Evolutionary conservation across 352 stramenopile species (phyloP), one percentile per base, ranked within the genome.

Genomic region (Thraustochytrium sp.): DNA sequence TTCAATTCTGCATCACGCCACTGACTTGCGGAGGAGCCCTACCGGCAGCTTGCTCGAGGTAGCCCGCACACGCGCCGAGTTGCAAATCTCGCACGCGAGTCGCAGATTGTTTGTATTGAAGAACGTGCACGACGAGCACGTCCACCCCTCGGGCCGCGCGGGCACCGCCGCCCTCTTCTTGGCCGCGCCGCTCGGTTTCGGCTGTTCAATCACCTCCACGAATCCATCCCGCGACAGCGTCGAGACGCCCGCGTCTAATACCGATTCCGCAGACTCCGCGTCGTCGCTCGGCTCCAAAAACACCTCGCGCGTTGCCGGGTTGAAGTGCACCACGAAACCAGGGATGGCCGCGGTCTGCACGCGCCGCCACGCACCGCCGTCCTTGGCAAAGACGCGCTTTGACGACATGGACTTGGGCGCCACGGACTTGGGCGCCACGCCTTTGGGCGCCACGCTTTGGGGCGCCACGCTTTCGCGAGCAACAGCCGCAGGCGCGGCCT

Each of bases 61-160:
- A 5, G 42, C 49, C 16, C 13, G 8, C 68, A 23, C 13, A 1
- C 65, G 65, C 26, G 65, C 42, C 2, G 21, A 64, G 13, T 23
- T 36, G 31, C 65, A 77, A 31, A 77, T 61, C 49, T 77, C 65
- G 46, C 65, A 77, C 46, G 42, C 64, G 0, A 62, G 37, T 26
- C 64, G 68, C 29, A 40, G 21, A 16, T 26, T n/a, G 42, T 49
- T 26, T 1, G 65, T 37, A 31, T 77, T 77, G 13, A 62, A 29
- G 26, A 46, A 77, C 13, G 65, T 77, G 49, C 65, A 77, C 23
- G 42, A 54, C 21, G 9, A 36, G 42, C 65, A 77, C 29, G 13
- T 72, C 65, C 65, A 77, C 21, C 34, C 59, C 31, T 23, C n/a
- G 13, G 59, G 21, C 31, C 13, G 21, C 31, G n/a, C 23, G n/a